phyloP scores from a whole-genome alignment of 352 stramenopile genomes.

The Globisporangium nunn region DNA sequence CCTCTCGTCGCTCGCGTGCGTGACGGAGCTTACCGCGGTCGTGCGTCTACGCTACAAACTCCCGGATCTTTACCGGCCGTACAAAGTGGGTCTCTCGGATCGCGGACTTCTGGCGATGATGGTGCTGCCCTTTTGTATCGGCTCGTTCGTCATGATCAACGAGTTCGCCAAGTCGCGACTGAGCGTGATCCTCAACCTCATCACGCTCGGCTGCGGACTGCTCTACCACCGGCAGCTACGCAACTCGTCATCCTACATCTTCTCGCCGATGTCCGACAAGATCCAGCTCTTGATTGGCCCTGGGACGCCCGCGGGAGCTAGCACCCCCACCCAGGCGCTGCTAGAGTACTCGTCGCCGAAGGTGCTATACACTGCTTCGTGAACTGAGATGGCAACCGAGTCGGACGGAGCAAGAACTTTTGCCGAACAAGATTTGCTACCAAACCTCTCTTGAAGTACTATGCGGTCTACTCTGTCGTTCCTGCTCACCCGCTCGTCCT shows the following conservation, averaged over 20 bases:
- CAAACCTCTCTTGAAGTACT: too few species aligned
- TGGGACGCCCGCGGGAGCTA: background rate
- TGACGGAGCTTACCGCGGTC: slow-evolving; percentile 90
- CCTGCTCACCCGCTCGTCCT: too few species aligned
- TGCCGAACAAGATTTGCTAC: too few species aligned
- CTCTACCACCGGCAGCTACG: slow-evolving; percentile 54
- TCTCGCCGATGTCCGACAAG: slow-evolving; percentile 16
- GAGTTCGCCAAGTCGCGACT: slow-evolving; percentile 54
- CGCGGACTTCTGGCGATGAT: slow-evolving; percentile 35
- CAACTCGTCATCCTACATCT: slow-evolving; percentile 26
- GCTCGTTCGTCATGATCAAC: slow-evolving; percentile 56
- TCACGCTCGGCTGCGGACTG: slow-evolving; percentile 39
- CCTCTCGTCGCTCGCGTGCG: slow-evolving; percentile 59
- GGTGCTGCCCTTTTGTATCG: slow-evolving; percentile 46
- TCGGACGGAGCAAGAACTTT: too few species aligned
- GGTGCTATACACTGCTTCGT: background rate
- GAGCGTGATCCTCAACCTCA: slow-evolving; percentile 44
- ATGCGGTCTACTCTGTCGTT: too few species aligned
- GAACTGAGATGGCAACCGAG: background rate
- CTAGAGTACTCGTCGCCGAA: slow-evolving; percentile 4
- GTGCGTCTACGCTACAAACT: slow-evolving; percentile 82
- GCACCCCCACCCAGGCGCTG: slow-evolving; percentile 3
- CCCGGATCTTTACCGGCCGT: slow-evolving; percentile 67
- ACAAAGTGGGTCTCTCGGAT: slow-evolving; percentile 65
- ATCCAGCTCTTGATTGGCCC: slow-evolving; percentile 14